Percentiles rank a stretch among this genome's conserved stretches.
These are phyloP conservation scores for Hyaloscypha hepaticicola DNA, from an alignment of 495 filamentous ascomycete genomes.

Conservation along the genomic window DNA sequence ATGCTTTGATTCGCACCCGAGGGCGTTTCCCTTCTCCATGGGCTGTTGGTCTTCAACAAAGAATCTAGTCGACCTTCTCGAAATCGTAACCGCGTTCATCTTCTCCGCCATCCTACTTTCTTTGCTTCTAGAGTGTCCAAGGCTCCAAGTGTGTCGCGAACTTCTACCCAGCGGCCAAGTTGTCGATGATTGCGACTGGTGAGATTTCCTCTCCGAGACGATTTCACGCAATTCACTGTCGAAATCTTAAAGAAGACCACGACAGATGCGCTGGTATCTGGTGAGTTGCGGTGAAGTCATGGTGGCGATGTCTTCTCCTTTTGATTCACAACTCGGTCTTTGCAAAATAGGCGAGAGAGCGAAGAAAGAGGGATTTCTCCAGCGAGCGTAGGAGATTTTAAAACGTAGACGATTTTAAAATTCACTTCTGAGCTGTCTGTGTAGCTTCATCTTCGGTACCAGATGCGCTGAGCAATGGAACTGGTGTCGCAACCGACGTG, in stretches of 20 bases:
- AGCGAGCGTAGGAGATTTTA: no score
- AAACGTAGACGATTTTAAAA: neutral
- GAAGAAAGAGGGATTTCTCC: neutral
- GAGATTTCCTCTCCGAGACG: neutral
- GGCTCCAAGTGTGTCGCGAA: neutral
- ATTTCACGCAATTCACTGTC: neutral
- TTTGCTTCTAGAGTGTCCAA: neutral
- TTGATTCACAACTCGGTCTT: neutral
- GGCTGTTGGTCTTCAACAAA: conserved; percentile 22
- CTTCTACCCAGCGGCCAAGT: neutral
- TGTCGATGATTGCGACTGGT: neutral
- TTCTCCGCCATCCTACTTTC: conserved; percentile 9
- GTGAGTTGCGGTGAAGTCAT: conserved; percentile 19
- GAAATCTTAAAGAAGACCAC: conserved; percentile 19
- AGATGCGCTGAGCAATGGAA: neutral
- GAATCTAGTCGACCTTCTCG: conserved; percentile 24
- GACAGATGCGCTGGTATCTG: conserved; percentile 1
- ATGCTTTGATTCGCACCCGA: conserved; percentile 1
- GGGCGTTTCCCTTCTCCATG: conserved; percentile 4
- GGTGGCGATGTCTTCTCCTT: conserved; percentile 11
- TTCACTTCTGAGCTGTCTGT: neutral
- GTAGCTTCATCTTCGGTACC: neutral
- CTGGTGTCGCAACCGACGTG: neutral
- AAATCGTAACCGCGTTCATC: conserved; percentile 8
- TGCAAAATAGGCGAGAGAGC: conserved; percentile 1